phyloP scores from a whole-genome alignment of 331 rosid species.

The Malus hybrid region DNA sequence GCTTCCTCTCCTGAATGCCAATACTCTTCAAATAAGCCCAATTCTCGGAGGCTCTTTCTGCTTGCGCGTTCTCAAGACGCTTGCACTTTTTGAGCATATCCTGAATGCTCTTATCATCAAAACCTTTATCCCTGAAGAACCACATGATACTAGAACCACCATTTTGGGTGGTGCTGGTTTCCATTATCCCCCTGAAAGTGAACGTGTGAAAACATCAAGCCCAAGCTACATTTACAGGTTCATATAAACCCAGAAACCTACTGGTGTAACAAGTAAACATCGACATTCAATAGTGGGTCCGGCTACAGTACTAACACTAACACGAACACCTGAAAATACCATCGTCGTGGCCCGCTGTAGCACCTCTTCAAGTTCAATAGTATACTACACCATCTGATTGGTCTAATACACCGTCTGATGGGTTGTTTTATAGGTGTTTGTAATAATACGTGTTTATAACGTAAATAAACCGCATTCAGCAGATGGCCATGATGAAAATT shows the following conservation, averaged over 20 bases:
- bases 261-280: background rate
- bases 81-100: slow-evolving; percentile 64
- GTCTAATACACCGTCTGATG: background rate
- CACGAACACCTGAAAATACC: background rate
- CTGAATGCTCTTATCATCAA: slow-evolving; percentile 63
- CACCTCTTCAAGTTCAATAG: background rate
- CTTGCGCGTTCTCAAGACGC: slow-evolving; percentile 42
- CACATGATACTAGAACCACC: slow-evolving; percentile 54
- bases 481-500: background rate
- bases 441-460: background rate
- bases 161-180: slow-evolving; percentile 41
- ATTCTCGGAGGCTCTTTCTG: slow-evolving; percentile 64
- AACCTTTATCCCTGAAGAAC: slow-evolving; percentile 88
- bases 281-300: background rate
- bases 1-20: slow-evolving; percentile 79
- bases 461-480: background rate
- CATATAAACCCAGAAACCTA: background rate
- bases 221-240: background rate
- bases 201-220: slow-evolving; percentile 5
- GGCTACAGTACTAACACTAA: background rate
- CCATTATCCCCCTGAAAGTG: slow-evolving; percentile 32
- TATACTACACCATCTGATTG: background rate
- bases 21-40: slow-evolving; percentile 69
- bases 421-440: background rate
- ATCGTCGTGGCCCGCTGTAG: background rate